These are phyloP conservation scores for Coemansia sp. DNA, from an alignment of 192 early-diverging fungal species.

Conservation along the genomic window DNA sequence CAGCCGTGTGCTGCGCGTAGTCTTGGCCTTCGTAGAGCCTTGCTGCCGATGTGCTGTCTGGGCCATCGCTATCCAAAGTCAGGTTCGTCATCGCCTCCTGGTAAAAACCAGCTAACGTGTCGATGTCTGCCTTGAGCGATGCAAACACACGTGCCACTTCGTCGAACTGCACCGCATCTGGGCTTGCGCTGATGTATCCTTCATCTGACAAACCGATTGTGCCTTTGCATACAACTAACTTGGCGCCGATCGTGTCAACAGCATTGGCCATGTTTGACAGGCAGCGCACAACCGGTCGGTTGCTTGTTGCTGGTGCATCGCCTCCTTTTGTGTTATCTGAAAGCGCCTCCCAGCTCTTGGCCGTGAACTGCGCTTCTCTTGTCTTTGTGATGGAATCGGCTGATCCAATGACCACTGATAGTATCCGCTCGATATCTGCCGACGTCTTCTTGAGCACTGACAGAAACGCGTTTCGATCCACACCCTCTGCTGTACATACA, in stretches of 20 bases:
- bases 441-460: neutral
- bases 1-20: neutral
- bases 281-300: conserved; percentile 17
- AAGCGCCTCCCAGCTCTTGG: conserved; percentile 27
- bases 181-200: neutral
- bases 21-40: neutral
- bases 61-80: neutral
- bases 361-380: conserved; percentile 26
- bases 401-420: neutral
- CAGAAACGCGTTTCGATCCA: neutral
- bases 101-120: conserved; percentile 27
- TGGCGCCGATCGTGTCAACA: conserved; percentile 25
- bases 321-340: neutral
- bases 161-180: conserved; percentile 7
- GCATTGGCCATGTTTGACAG: conserved; percentile 22
- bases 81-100: conserved; percentile 28
- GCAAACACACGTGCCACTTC: conserved; percentile 36
- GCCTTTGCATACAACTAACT: conserved; percentile 28
- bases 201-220: conserved; percentile 7
- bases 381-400: conserved; percentile 4
- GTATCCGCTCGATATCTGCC: conserved; percentile 1
- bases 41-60: neutral
- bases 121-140: conserved; percentile 45
- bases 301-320: neutral
- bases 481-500: neutral